Evolutionary conservation across 148 eudicot genomes (phyloP), one percentile per base, ranked within the genome.

Genomic region (Cornus kousa): DNA sequence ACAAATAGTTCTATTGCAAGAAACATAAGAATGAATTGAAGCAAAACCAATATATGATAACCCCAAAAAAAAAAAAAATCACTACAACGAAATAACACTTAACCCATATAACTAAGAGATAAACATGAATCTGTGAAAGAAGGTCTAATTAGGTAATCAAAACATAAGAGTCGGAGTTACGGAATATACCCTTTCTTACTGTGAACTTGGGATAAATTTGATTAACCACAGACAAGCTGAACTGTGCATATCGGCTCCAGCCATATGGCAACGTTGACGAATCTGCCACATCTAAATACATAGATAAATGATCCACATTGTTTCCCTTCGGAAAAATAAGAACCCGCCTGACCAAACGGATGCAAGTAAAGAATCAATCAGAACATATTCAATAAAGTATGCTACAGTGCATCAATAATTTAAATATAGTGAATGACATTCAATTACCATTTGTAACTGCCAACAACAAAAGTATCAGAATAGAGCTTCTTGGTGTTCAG

Each of bases 201-300:
- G 97, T 82, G 75, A 81, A 86, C 82, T 89, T 92, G 59, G 57
- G 77, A 68, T 92, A 85, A 53, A 82, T 71, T 82, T 94, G 98
- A 87, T 92, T 91, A 82, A 91, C 92, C 80, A 94, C 88, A 35
- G 95, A 81, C 85, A 94, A 82, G 91, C 94, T 92, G 78, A 94
- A 94, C 73, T 86, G 89, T n/a, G 97, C 97, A 86, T 85, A 87
- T 84, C 97, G 85, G 81, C 90, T 92, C 98, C 98, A 94, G 31
- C 94, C 95, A 87, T 86, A 90, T 19, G 97, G 95, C 81, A 92
- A 80, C 4, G 82, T 70, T 35, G 82, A 62, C 2, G 97, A 78
- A 89, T 94, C 98, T 28, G 97, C 97, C 79, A 91, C 95, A 85
- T 94, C 98, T 77, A 94, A 88, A 77, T 92, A 94, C 94, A 94